These are phyloP conservation scores for Pisolithus orientalis DNA, from an alignment of 768 basidiomycete species.

Conservation along the genomic window DNA sequence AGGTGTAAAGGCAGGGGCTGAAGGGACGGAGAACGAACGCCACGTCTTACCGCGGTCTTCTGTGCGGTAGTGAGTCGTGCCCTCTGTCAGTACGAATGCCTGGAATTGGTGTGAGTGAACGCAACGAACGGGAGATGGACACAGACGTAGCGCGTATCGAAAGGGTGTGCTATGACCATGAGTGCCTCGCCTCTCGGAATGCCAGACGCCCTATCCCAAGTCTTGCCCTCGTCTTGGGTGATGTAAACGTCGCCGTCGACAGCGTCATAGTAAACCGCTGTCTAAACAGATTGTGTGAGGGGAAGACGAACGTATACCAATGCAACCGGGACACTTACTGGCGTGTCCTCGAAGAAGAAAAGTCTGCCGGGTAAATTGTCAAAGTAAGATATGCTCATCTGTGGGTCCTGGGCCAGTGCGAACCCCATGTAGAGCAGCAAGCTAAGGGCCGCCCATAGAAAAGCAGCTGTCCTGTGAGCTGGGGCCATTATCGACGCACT, in stretches of 20 bases:
- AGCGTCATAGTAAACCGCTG: conserved; percentile 78
- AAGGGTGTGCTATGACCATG: conserved; percentile 84
- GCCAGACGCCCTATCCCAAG: conserved; percentile 44
- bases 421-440: conserved; percentile 17
- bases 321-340: conserved; percentile 45
- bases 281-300: conserved; percentile 28
- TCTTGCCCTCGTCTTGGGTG: conserved; percentile 84
- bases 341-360: conserved; percentile 91
- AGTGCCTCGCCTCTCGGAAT: conserved; percentile 52
- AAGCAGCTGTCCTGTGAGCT: conserved; percentile 21
- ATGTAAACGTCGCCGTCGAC: conserved; percentile 63
- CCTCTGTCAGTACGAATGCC: conserved; percentile 82
- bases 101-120: conserved; percentile 23
- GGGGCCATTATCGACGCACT: conserved; percentile 22
- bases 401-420: conserved; percentile 38
- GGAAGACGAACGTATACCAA: not conserved
- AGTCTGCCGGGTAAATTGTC: conserved; percentile 66
- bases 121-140: conserved; percentile 1
- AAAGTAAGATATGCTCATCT: conserved; percentile 48
- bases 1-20: conserved; percentile 35
- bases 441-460: conserved; percentile 20
- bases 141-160: conserved; percentile 68
- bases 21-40: conserved; percentile 73
- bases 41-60: conserved; percentile 84
- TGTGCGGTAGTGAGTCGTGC: conserved; percentile 80